These are phyloP conservation scores for Apiospora arundinis DNA, from an alignment of 2,329 filamentous ascomycete species.

Conservation along the genomic window DNA sequence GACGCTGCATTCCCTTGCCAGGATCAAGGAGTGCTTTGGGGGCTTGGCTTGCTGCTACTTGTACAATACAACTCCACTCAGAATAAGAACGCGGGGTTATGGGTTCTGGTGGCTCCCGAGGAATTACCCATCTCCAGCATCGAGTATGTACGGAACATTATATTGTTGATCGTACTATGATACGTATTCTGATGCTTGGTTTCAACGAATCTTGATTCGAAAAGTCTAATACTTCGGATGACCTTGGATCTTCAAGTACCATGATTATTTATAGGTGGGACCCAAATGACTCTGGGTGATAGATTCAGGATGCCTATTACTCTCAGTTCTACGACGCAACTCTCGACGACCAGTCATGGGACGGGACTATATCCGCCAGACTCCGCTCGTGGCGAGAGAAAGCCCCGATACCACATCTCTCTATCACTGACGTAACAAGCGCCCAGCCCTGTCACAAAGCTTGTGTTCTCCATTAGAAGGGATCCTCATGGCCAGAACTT, in stretches of 20 bases:
- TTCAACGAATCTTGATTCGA: neutral
- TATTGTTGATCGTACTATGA: too few species aligned
- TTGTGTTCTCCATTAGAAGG: neutral
- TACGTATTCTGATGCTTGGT: neutral
- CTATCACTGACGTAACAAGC: neutral
- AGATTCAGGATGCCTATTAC: neutral
- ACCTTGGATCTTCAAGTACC: neutral
- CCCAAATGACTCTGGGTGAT: neutral
- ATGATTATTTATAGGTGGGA: neutral
- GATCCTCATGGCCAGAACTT: neutral
- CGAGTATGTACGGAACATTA: slow-evolving; percentile 1
- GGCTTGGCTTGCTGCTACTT: slow-evolving; percentile 3
- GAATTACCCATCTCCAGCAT: neutral
- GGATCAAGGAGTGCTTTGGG: neutral
- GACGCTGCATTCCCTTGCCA: neutral
- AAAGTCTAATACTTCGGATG: neutral
- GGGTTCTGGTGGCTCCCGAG: neutral
- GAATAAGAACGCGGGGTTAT: neutral
- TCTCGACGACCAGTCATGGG: neutral
- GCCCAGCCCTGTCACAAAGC: neutral
- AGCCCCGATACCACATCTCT: neutral
- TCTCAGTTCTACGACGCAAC: neutral
- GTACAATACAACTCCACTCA: neutral
- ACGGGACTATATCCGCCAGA: neutral
- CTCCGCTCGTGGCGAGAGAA: neutral